Base-by-base conservation (phyloP, 768 basidiomycete genomes). In the Calocybe indica region DNA sequence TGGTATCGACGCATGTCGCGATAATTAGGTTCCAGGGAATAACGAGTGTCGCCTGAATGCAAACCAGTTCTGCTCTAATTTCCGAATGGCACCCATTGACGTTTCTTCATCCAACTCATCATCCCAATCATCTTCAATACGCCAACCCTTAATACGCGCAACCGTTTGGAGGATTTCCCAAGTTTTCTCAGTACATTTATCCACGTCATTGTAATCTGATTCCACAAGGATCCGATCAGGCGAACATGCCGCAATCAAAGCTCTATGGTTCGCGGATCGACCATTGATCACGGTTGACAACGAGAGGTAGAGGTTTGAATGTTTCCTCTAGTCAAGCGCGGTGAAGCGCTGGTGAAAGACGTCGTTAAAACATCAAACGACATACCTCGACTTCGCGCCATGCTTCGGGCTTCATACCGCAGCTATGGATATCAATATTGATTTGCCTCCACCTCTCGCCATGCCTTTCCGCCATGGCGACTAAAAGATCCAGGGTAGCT, bases 351-450 rank as follows among this genome's bases (percentile, higher is more conserved):
- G 13, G 9, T 5, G 14, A 42, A 43, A 30, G 11, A 37, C 11
- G 36, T 31, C 6, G 5, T 37, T 9, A 37, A 22, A 41, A 45
- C n/a, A 14, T 14, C 40, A 9, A 40, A 22, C 36, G 39, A 59
- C 76, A 45, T 67, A 83, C 92, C 79, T 93, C 84, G 38, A 95
- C 75, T 41, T 75, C 74, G 47, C 63, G 67, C 82, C 88, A 89
- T 34, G 76, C 81, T 58, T 94, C 79, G 6, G 82, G 71, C 51
- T 86, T 91, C 54, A 93, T 66, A 0, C 91, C 89, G 58, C 92
- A 97, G 40, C 87, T 90, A 62, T 99, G 95, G 55, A 99, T 63
- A 61, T 95, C 92, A 40, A 97, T 65, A 56, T 83, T 94, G 59
- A 96, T 82, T 13, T 59, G 61, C 42, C 68, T 64, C 77, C 86